phyloP scores from a whole-genome alignment of 2,329 filamentous ascomycete species.

The Fusarium tanahbumbuense region DNA sequence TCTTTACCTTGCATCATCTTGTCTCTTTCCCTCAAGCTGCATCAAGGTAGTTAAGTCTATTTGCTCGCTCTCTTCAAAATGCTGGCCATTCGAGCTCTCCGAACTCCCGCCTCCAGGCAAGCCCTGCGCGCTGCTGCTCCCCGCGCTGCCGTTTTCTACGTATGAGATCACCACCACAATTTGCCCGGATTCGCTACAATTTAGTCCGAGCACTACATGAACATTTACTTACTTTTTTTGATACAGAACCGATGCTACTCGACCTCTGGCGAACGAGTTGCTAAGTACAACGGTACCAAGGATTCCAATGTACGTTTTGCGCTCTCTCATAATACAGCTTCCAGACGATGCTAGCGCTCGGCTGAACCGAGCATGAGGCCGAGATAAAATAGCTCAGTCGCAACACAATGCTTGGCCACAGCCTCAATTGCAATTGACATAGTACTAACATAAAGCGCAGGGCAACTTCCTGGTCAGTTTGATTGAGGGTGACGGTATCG shows the following conservation, averaged over 20 bases:
- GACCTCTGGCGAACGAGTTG: constrained; percentile 76
- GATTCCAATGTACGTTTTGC: constrained; percentile 79
- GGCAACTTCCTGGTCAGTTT: constrained; percentile 96
- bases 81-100: constrained; percentile 84
- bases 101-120: constrained; percentile 80
- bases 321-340: constrained; percentile 27
- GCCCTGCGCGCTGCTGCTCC: constrained; percentile 77
- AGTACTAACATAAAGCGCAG: constrained; percentile 59
- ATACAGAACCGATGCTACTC: constrained; percentile 71
- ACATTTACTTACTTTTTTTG: constrained; percentile 32
- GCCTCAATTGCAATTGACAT: constrained; percentile 30
- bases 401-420: constrained; percentile 29
- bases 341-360: constrained; percentile 35
- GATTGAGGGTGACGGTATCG: constrained; percentile 99
- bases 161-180: constrained; percentile 44
- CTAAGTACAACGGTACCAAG: constrained; percentile 93
- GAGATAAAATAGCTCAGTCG: constrained; percentile 58
- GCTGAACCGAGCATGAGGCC: constrained; percentile 45
- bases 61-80: constrained; percentile 66
- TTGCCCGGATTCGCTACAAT: constrained; percentile 13
- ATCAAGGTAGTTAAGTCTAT: constrained; percentile 16
- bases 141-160: constrained; percentile 61
- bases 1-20: constrained; percentile 34
- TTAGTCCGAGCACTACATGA: constrained; percentile 27
- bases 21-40: constrained; percentile 36